Evolutionary conservation across 495 filamentous ascomycete genomes (phyloP).

Genomic region (Xylaria sp.): DNA sequence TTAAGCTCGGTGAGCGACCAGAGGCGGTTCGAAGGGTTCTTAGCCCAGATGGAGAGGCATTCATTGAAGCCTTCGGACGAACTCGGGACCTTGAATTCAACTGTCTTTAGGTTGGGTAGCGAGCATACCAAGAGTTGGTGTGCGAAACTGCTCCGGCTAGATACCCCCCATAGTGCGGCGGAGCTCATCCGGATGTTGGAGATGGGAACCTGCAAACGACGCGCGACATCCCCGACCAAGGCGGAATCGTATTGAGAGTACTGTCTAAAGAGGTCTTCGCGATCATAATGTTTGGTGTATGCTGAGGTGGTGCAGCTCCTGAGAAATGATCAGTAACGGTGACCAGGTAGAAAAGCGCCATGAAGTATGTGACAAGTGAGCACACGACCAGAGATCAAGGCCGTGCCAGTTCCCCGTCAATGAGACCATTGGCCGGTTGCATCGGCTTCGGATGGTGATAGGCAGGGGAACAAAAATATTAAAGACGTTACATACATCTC

Average conservation of each 20-base stretch:
- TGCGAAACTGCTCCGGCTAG: slow-evolving; percentile 27
- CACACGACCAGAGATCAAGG: slow-evolving; percentile 4
- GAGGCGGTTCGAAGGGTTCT: slow-evolving; percentile 27
- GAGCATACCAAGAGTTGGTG: slow-evolving; percentile 29
- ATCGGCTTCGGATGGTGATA: background rate
- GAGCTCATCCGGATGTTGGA: slow-evolving; percentile 29
- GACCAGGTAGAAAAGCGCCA: background rate
- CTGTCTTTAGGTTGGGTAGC: slow-evolving; percentile 24
- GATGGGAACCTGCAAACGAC: slow-evolving; percentile 25
- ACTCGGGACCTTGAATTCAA: slow-evolving; percentile 28
- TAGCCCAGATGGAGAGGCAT: slow-evolving; percentile 29
- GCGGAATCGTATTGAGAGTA: slow-evolving; percentile 31
- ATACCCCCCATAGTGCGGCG: slow-evolving; percentile 25
- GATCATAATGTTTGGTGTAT: slow-evolving; percentile 29
- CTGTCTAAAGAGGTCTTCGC: slow-evolving; percentile 28
- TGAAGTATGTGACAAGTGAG: slow-evolving; percentile 10
- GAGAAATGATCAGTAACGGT: slow-evolving; percentile 23
- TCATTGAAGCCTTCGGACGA: slow-evolving; percentile 30
- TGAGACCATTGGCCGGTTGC: background rate
- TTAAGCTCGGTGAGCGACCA: slow-evolving; percentile 25
- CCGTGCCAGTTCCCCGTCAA: background rate
- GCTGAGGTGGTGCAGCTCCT: slow-evolving; percentile 29
- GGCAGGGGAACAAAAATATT: background rate
- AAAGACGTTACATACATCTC: slow-evolving; percentile 23
- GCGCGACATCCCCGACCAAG: slow-evolving; percentile 28